Evolutionary conservation across 495 filamentous ascomycete species (phyloP).

Genomic region (Talaromyces wortmannii): DNA sequence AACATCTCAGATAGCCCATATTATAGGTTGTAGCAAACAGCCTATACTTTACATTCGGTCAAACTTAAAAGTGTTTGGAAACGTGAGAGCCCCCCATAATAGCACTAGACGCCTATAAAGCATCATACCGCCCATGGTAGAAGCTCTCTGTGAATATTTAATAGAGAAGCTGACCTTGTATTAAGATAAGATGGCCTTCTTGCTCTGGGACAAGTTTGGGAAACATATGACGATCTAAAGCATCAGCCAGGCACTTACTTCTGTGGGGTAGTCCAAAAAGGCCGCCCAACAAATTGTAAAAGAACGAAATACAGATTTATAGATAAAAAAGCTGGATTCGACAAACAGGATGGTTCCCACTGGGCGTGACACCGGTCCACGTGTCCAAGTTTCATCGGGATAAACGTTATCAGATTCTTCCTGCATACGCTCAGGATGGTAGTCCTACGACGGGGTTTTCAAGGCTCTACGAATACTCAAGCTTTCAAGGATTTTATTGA

Average conservation of each 20-base stretch:
- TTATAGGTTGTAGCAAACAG: slow-evolving; percentile 14
- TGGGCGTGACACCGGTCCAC: slow-evolving; percentile 18
- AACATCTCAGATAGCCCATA: slow-evolving; percentile 6
- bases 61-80: too few species aligned
- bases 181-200: slow-evolving; percentile 24
- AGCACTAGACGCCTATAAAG: slow-evolving; percentile 9
- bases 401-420: slow-evolving; percentile 26
- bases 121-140: slow-evolving; percentile 16
- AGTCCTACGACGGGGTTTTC: slow-evolving; percentile 20
- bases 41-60: slow-evolving; percentile 17
- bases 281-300: slow-evolving; percentile 2
- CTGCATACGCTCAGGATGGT: slow-evolving; percentile 21
- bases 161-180: slow-evolving; percentile 23
- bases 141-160: slow-evolving; percentile 20
- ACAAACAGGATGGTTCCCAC: slow-evolving; percentile 17
- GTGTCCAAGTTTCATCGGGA: slow-evolving; percentile 20
- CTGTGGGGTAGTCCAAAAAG: slow-evolving; percentile 11
- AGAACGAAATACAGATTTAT: slow-evolving; percentile 21
- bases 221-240: slow-evolving; percentile 12
- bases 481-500: slow-evolving; percentile 32
- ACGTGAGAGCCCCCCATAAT: slow-evolving; percentile 17
- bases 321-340: slow-evolving; percentile 22
- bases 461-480: slow-evolving; percentile 22
- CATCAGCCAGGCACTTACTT: slow-evolving; percentile 9
- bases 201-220: slow-evolving; percentile 25